Base-by-base conservation (phyloP, 2,329 filamentous ascomycete genomes). In the Fusarium graminum region DNA sequence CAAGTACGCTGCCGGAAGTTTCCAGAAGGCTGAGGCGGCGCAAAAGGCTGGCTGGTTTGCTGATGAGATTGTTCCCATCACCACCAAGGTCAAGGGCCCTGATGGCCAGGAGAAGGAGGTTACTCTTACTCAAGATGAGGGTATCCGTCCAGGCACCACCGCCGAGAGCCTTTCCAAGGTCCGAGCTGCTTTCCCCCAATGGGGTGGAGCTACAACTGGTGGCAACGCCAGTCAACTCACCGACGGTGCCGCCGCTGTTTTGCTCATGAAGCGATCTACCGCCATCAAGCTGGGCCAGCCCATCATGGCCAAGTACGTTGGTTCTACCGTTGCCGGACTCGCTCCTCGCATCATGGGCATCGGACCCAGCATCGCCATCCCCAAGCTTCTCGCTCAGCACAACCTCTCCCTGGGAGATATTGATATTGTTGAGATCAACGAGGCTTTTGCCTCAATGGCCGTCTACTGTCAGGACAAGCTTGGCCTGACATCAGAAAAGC, bases 311-410 rank as follows among this genome's bases (percentile, higher is more conserved):
- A 99, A 99, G 81, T 98, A 93, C 78, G 93, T 95, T 68, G 93
- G 92, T 72, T 92, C 94, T 56, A 97, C 94, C 12, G 90, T 97
- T 40, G 92, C 94, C 38, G 95, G 95, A 72, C 87, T 98, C 7
- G 88, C 95, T 1, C 95, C 95, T 7, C 87, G 95, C 67, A 93
- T 99, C 81, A 99, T 99, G 95, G 95, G 94, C 67, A 97, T 98
- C 70, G 92, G 92, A 54, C 92, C 92, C 34, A 88, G 88, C 41
- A 79, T 90, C 34, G 88, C 87, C 59, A 90, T 91, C 66, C 88
- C 88, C 66, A 99, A 99, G 87, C 88, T 99, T 29, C 86, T 99
- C 43, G 80, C 80, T 75, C 90, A 95, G 81, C 89, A 90, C 85
- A 88, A 90, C 79, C 80, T 99, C 63, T 87, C 85, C 25, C 82